Base-by-base conservation (phyloP, 148 eudicot genomes). In the Selenicereus undatus region DNA sequence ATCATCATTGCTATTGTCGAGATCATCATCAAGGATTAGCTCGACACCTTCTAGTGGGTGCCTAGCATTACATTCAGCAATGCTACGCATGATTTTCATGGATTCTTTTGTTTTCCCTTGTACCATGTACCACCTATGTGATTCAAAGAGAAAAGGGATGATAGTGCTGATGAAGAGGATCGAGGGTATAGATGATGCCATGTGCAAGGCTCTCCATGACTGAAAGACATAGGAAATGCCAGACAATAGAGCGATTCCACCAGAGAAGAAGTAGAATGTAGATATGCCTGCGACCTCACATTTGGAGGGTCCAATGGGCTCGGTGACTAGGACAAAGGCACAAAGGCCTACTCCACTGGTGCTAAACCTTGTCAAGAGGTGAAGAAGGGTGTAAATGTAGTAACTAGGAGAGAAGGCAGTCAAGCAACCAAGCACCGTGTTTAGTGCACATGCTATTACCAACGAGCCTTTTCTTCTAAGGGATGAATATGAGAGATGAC, bases 261-360 rank as follows among this genome's bases (percentile, higher is more conserved):
- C 45, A 1, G 95, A 89, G 90, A 93, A 93, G 88, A 93, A 93
- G 87, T 93, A 93, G 86, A 93, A 93, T 39, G 97, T 91, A 66
- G 93, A 93, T 95, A 93, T 93, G 36, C 95, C 97, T 0, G 95
- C 95, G 0, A 82, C 71, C 24, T 95, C 97, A 6, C 97, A 92
- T 65, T 86, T 89, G 22, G 89, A 12, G 3, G 91, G 95, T 0
- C 97, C 97, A 5, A 91, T 71, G 16, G 97, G 94, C 78, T 93
- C 97, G 4, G 95, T 91, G 76, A 94, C 90, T 0, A 93, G 88
- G 74, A 93, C 97, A 66, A 93, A 93, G 5, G 93, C 88, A 69
- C 95, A 93, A 26, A 93, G 88, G 81, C 97, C 97, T 7, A 90
- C 97, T 0, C 95, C 97, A 2, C 97, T 95, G 0, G 89, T 92